A percentile compares a stretch with the other conserved stretches of the same genome.
phyloP scores from a whole-genome alignment of 2,329 filamentous ascomycete genomes.

The Trichophyton rubrum region DNA sequence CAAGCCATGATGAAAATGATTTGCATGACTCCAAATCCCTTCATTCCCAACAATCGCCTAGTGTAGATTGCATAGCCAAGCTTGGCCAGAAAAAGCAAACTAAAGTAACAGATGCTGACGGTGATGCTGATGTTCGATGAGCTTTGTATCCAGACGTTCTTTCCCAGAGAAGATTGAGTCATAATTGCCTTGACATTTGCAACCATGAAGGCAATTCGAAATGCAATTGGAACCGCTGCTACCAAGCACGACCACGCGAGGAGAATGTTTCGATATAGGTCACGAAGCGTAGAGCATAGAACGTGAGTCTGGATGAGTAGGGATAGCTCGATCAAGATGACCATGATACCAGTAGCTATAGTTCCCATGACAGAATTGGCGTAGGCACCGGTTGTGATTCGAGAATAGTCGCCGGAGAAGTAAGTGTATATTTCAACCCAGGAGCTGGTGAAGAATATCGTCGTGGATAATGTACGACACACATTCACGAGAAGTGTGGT shows the following conservation, averaged over 20 bases:
- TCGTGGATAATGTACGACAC: constrained; percentile 36
- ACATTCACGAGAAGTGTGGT: constrained; percentile 48
- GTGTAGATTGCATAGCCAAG: constrained; percentile 45
- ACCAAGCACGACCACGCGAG: constrained; percentile 38
- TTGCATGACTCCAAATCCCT: constrained; percentile 52
- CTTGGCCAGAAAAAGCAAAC: constrained; percentile 49
- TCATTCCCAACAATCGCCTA: constrained; percentile 45
- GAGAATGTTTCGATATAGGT: constrained; percentile 34
- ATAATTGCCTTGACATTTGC: constrained; percentile 36
- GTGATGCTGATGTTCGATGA: constrained; percentile 41
- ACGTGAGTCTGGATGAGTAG: constrained; percentile 52
- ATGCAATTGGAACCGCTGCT: constrained; percentile 40
- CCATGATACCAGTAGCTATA: constrained; percentile 41
- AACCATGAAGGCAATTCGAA: constrained; percentile 42
- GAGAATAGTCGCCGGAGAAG: constrained; percentile 43
- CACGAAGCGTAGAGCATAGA: constrained; percentile 43
- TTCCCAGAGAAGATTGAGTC: constrained; percentile 17
- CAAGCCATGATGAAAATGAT: constrained; percentile 56
- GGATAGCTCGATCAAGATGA: constrained; percentile 45
- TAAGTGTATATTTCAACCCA: constrained; percentile 51
- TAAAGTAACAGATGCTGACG: constrained; percentile 50
- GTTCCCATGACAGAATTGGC: constrained; percentile 38
- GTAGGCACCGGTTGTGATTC: constrained; percentile 35
- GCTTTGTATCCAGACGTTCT: constrained; percentile 31
- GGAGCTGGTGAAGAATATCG: constrained; percentile 47